Conservation (phyloP, 306 rosid genomes). For the Hippophae rhamnoides region DNA sequence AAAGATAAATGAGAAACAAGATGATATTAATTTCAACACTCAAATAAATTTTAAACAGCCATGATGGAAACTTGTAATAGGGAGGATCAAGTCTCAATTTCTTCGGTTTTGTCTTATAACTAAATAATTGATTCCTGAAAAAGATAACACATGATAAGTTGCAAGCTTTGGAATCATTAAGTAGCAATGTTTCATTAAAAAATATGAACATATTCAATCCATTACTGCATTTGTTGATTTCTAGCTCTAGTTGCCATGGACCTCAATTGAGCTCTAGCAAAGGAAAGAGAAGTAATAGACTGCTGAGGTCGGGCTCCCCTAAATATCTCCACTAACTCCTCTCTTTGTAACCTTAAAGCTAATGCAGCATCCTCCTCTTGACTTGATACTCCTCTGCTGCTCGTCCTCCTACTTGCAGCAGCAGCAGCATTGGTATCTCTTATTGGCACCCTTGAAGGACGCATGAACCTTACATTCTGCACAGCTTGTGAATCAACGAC, state of each 20-base stretch:
- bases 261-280: conserved; percentile 53
- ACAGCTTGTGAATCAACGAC: conserved; percentile 23
- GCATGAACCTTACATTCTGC: conserved; percentile 6
- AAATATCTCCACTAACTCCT: conserved; percentile 65
- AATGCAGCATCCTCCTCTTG: conserved; percentile 86
- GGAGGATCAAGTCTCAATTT: no score
- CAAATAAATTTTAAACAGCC: no score
- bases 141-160: no score
- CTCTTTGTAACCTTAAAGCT: conserved; percentile 78
- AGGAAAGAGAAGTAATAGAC: conserved; percentile 20
- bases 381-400: conserved; percentile 36
- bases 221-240: conserved; percentile 17
- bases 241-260: conserved; percentile 75
- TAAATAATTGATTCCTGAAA: no score
- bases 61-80: no score
- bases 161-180: neutral
- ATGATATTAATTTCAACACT: no score
- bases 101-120: no score
- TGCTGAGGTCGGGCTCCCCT: conserved; percentile 25
- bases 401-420: neutral
- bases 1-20: no score
- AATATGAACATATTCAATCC: neutral
- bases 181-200: neutral
- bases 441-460: conserved; percentile 13
- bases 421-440: conserved; percentile 1